Evolutionary conservation across 345 rosid genomes (phyloP).

Genomic region (Hibiscus mutabilis): DNA sequence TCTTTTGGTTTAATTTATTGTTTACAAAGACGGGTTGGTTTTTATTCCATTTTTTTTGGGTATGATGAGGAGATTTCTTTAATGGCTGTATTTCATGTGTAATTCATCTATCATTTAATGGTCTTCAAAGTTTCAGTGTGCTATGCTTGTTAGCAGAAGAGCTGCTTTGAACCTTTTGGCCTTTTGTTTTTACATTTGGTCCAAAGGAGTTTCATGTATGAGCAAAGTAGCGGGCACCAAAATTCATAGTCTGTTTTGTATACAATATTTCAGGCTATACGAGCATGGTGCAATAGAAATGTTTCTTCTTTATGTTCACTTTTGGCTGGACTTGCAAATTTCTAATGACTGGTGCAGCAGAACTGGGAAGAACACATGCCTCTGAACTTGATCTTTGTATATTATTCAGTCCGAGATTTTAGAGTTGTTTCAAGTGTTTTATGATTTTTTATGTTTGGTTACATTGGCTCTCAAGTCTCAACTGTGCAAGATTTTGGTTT

Average conservation of each 20-base stretch:
- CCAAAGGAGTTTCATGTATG: too few species aligned
- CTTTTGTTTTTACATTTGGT: background rate
- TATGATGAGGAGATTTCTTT: slow-evolving; percentile 19
- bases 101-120: slow-evolving; percentile 11
- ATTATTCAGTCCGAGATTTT: too few species aligned
- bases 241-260: slow-evolving; percentile 11
- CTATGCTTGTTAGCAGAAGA: background rate
- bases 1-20: background rate
- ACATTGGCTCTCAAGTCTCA: too few species aligned
- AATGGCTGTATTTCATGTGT: slow-evolving; percentile 26
- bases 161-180: background rate
- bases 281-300: slow-evolving; percentile 13
- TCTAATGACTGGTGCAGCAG: background rate
- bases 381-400: too few species aligned
- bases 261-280: slow-evolving; percentile 9
- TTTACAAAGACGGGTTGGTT: background rate
- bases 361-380: background rate
- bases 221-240: background rate
- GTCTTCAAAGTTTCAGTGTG: slow-evolving; percentile 29
- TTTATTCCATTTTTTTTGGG: background rate
- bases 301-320: background rate
- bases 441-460: too few species aligned
- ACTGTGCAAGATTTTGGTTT: background rate
- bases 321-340: slow-evolving; percentile 3
- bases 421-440: too few species aligned